Evolutionary conservation across 306 rosid species (phyloP).

Genomic region (Glycine latifolia): DNA sequence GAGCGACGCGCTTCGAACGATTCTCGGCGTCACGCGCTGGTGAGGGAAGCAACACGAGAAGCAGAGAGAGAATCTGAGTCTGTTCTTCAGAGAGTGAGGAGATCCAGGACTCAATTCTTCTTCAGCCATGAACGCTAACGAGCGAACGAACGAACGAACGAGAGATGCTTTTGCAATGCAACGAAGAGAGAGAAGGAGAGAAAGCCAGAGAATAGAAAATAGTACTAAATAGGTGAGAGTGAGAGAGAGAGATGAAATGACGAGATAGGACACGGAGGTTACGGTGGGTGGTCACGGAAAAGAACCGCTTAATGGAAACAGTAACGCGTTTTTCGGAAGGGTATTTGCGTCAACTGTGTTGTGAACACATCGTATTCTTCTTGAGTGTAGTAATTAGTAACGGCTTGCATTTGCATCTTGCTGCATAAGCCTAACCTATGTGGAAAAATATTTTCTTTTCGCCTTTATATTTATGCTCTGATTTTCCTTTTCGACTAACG

Average conservation of each 20-base stretch:
- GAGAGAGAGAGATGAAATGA: constrained; percentile 34
- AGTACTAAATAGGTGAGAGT: background rate
- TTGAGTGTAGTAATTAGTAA: background rate
- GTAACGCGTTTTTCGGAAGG: constrained; percentile 16
- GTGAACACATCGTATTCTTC: background rate
- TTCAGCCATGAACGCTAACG: constrained; percentile 47
- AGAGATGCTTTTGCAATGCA: background rate
- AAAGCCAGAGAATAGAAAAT: background rate
- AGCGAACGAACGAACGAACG: too few relatives aligned
- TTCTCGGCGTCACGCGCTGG: constrained; percentile 43
- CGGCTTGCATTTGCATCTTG: background rate
- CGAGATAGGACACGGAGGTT: constrained; percentile 42
- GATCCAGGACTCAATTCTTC: constrained; percentile 40
- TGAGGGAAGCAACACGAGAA: constrained; percentile 55
- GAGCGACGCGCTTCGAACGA: constrained; percentile 53
- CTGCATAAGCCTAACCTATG: background rate
- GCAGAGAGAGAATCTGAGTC: constrained; percentile 56
- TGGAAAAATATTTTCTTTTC: background rate
- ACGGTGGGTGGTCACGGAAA: constrained; percentile 35
- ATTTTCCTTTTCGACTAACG: background rate
- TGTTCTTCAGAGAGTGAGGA: constrained; percentile 53
- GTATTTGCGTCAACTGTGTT: background rate
- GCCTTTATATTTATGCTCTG: background rate
- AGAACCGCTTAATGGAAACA: background rate
- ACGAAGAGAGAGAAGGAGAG: background rate